Evolutionary conservation across 2,329 filamentous ascomycete species (phyloP).

Genomic region (Aspergillus sp.): DNA sequence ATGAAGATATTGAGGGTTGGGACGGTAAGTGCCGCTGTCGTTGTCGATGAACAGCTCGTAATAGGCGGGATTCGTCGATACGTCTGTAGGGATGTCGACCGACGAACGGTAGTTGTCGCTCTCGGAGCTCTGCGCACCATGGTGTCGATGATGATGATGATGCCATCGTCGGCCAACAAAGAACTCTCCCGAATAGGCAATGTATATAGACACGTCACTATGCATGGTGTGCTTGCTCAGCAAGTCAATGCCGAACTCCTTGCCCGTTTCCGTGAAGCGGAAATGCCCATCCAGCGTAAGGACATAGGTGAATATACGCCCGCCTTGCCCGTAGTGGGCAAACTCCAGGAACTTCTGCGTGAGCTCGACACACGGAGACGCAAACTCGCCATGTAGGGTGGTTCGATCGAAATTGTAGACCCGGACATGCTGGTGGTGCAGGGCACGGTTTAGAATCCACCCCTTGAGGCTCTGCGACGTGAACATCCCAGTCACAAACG

Average conservation of each 20-base stretch:
- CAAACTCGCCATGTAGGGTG: constrained; percentile 63
- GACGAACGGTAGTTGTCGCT: constrained; percentile 18
- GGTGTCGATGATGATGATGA: constrained; percentile 25
- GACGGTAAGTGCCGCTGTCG: constrained; percentile 86
- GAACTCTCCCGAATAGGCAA: constrained; percentile 88
- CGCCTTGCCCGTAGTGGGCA: constrained; percentile 75
- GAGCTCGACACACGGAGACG: constrained; percentile 58
- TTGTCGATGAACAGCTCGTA: constrained; percentile 94
- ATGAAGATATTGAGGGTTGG: constrained; percentile 67
- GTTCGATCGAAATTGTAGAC: constrained; percentile 79
- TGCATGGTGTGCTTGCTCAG: constrained; percentile 96
- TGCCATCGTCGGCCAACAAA: constrained; percentile 64
- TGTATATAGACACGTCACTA: constrained; percentile 80
- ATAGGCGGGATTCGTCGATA: constrained; percentile 45
- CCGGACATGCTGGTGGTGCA: constrained; percentile 81
- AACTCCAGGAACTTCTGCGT: constrained; percentile 75
- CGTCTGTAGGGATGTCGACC: constrained; percentile 33
- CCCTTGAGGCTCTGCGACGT: constrained; percentile 67
- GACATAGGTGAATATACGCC: constrained; percentile 83
- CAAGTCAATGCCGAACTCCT: constrained; percentile 89
- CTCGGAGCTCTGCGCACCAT: constrained; percentile 23
- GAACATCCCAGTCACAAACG: constrained; percentile 85
- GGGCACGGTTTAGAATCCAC: constrained; percentile 67
- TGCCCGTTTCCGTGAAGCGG: constrained; percentile 90
- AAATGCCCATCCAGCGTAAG: constrained; percentile 77